Evolutionary conservation across 108 stramenopile species (phyloP).

Genomic region (Cylindrotheca fusiformis): DNA sequence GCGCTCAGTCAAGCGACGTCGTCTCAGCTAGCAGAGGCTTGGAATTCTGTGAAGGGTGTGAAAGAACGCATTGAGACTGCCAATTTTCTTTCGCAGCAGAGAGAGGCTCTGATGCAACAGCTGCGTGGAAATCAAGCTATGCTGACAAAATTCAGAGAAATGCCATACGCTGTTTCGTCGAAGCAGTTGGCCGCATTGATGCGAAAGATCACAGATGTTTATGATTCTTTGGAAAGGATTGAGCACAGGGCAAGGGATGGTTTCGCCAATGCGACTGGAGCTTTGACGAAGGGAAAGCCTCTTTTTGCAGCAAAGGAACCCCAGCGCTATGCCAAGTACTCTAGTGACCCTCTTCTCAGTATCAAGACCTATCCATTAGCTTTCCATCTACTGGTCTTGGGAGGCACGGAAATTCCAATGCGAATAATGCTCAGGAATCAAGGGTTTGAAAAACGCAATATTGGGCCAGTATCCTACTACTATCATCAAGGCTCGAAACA

Average conservation of each 20-base stretch:
- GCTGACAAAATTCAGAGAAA: conserved; percentile 64
- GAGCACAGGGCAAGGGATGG: conserved; percentile 59
- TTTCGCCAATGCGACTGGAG: conserved; percentile 70
- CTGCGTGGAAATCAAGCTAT: conserved; percentile 71
- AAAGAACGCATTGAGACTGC: conserved; percentile 79
- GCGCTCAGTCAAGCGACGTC: conserved; percentile 70
- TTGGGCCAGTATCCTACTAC: conserved; percentile 78
- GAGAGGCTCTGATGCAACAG: conserved; percentile 61
- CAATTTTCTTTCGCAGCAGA: conserved; percentile 53
- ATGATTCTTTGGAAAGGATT: conserved; percentile 67
- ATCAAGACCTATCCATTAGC: conserved; percentile 70
- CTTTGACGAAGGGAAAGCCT: conserved; percentile 34
- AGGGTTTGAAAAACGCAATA: conserved; percentile 61
- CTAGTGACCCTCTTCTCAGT: conserved; percentile 74
- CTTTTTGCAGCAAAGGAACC: conserved; percentile 51
- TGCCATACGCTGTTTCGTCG: conserved; percentile 66
- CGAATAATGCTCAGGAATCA: conserved; percentile 58
- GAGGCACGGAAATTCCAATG: conserved; percentile 62
- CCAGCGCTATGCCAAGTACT: conserved; percentile 61
- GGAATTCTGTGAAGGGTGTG: conserved; percentile 74
- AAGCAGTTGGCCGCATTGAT: conserved; percentile 85
- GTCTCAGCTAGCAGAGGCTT: conserved; percentile 60
- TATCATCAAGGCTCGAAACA: conserved; percentile 58
- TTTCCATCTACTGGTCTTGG: conserved; percentile 65
- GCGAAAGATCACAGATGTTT: conserved; percentile 77